These are phyloP conservation scores for Aspergillus sp. DNA, from an alignment of 2,329 filamentous ascomycete species.

Conservation along the genomic window DNA sequence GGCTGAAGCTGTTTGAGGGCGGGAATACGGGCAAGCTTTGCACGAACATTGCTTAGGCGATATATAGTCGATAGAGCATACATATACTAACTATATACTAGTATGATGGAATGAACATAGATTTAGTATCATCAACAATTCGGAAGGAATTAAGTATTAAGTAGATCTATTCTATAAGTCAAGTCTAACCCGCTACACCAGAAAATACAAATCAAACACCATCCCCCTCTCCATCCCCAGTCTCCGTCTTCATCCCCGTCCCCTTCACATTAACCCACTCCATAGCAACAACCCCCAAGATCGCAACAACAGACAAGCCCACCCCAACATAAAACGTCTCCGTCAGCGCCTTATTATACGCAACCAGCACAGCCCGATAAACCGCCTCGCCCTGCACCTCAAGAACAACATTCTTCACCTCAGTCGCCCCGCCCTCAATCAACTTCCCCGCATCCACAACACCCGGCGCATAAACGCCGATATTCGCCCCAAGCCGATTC, in stretches of 20 bases:
- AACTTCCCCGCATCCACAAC: conserved; percentile 6
- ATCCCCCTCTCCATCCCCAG: background rate
- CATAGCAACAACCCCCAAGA: conserved; percentile 7
- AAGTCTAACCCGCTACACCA: no score
- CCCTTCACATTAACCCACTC: conserved; percentile 16
- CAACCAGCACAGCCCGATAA: conserved; percentile 8
- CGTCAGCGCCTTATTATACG: conserved; percentile 15
- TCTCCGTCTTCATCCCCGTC: background rate
- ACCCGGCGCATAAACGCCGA: conserved; percentile 5
- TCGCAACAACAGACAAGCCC: conserved; percentile 8
- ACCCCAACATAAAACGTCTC: conserved; percentile 16
- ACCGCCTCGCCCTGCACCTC: background rate
- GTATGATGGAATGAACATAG: no score
- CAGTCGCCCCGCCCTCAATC: conserved; percentile 12
- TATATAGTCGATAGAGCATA: background rate
- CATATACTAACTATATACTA: no score
- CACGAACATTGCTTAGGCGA: conserved; percentile 24
- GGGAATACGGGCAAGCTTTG: conserved; percentile 50
- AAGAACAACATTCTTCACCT: background rate
- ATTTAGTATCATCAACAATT: no score
- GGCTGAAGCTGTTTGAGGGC: conserved; percentile 50
- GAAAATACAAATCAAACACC: background rate
- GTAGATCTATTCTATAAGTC: no score
- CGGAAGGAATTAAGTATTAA: no score
- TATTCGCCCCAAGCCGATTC: conserved; percentile 11